These are phyloP conservation scores for Citrus hindsii DNA, from an alignment of 345 rosid species.

Conservation along the genomic window DNA sequence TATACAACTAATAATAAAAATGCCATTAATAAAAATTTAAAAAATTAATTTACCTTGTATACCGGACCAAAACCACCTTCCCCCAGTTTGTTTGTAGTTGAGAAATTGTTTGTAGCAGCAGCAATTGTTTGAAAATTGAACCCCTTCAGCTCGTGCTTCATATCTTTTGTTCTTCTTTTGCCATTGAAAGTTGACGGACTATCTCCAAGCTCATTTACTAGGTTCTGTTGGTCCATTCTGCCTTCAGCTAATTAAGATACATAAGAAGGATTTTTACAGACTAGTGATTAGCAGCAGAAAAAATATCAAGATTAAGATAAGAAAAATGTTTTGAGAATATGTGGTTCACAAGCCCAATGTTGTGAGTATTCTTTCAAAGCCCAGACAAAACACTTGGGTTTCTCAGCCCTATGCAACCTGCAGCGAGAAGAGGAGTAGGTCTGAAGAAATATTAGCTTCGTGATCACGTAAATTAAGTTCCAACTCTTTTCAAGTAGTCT, in stretches of 20 bases:
- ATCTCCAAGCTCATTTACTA: not conserved
- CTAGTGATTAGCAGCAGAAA: no score
- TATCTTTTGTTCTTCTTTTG: not conserved
- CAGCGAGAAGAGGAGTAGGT: conserved; percentile 22
- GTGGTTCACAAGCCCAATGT: not conserved
- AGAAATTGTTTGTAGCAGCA: not conserved
- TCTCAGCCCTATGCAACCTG: not conserved
- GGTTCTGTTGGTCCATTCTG: not conserved
- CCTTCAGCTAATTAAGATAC: not conserved
- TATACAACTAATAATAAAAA: no score
- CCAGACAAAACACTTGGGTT: conserved; percentile 6
- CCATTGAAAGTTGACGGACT: not conserved
- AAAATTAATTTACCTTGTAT: not conserved
- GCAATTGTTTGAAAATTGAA: not conserved
- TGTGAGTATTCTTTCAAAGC: not conserved
- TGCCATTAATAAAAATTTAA: no score
- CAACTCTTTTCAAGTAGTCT: not conserved
- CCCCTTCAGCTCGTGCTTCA: not conserved
- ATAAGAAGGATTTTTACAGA: not conserved
- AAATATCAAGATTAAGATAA: no score
- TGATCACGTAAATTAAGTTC: not conserved
- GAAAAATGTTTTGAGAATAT: no score
- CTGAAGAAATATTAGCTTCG: conserved; percentile 20
- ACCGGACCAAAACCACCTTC: not conserved
- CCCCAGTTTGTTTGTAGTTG: not conserved